Evolutionary conservation across 2,329 filamentous ascomycete genomes (phyloP), one percentile per base, ranked within the genome.

Genomic region (Hawksworthiomyces lignivorus): DNA sequence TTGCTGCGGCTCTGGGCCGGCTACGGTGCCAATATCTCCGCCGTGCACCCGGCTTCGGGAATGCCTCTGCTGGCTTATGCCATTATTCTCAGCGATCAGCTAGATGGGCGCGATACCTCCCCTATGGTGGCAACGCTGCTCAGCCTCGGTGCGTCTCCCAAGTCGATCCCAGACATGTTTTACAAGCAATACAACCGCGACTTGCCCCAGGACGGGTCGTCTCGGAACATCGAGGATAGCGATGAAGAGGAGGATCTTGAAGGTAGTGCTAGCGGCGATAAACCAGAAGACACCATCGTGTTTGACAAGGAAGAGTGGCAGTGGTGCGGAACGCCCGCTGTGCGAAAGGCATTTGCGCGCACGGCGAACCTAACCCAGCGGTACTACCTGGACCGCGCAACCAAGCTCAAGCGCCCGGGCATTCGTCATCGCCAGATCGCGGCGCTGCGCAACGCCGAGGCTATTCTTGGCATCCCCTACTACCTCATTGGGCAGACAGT

Each of bases 71-170:
- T 45, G 1, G 38, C 43, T 17, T 45, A 38, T 12, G 38, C 43
- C 15, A 38, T 45, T 26, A 15, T 26, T 8, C 17, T 45, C n/a
- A 39, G 41, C 15, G 45, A 47, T 9, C 8, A 12, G 10, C 34
- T 44, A 3, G 37, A 38, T 2, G 45, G 37, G 4, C 12, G 33
- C 5, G 31, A 41, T 12, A 47, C 45, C 2, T 41, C 41, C 9
- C 11, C 34, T 6, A 3, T 47, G 28, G 45, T 47, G 15, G 24
- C 37, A 2, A 44, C 45, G n/a, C 41, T 47, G 19, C 37, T 47
- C 8, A 44, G 45, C 28, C 41, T 47, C 5, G 45, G 45, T 6
- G 45, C 45, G 10, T 36, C 45, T 4, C 37, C 45, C 1, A 35
- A 17, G 21, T 38, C 28, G 7, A 44, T 47, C 20, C 45, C 45